Evolutionary conservation across 164 flowering plant species (phyloP).

Genomic region (Protea cynaroides): DNA sequence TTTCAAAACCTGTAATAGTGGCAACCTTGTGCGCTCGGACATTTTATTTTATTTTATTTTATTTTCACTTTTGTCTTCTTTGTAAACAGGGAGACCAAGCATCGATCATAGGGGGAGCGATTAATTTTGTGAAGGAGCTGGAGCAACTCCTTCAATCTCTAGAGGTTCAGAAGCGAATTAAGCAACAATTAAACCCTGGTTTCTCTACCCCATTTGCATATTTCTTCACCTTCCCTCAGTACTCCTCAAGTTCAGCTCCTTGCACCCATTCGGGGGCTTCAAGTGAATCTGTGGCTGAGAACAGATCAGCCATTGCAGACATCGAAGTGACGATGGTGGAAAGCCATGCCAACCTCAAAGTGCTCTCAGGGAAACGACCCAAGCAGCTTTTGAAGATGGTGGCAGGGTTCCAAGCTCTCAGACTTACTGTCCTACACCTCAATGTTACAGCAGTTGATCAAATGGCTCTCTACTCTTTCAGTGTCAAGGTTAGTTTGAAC

Average conservation of each 20-base stretch:
- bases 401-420: slow-evolving; percentile 46
- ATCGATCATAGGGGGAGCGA: slow-evolving; percentile 88
- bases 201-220: slow-evolving; percentile 25
- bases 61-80: background rate
- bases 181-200: slow-evolving; percentile 5
- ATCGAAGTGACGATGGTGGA: slow-evolving; percentile 91
- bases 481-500: slow-evolving; percentile 53
- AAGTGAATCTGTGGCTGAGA: slow-evolving; percentile 10
- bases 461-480: slow-evolving; percentile 63
- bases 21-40: too few species aligned
- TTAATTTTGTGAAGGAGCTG: slow-evolving; percentile 82
- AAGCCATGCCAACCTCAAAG: slow-evolving; percentile 75
- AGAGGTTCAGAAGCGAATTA: slow-evolving; percentile 33
- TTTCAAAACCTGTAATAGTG: too few species aligned
- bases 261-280: background rate
- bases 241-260: slow-evolving; percentile 28
- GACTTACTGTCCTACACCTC: slow-evolving; percentile 68
- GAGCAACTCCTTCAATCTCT: slow-evolving; percentile 71
- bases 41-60: background rate
- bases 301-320: slow-evolving; percentile 42
- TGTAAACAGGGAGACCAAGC: slow-evolving; percentile 83
- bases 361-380: slow-evolving; percentile 48
- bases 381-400: slow-evolving; percentile 66
- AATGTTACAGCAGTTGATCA: slow-evolving; percentile 61
- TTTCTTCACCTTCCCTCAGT: slow-evolving; percentile 47